These are phyloP conservation scores for Macrolepiota albuminosa DNA, from an alignment of 768 basidiomycete species.

Conservation along the genomic window DNA sequence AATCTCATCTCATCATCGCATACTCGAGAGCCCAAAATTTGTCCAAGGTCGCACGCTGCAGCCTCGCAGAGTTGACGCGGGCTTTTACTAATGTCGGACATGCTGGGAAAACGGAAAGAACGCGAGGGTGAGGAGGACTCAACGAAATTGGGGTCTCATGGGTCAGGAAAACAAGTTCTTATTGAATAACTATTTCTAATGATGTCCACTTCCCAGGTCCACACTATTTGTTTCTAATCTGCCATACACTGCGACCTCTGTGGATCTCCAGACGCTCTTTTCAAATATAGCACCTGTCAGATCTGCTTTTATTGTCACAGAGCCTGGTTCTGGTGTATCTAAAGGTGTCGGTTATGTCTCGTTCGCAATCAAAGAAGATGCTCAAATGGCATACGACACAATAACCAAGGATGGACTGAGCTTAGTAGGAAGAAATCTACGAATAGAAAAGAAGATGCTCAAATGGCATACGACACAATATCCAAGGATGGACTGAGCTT, in stretches of 20 bases:
- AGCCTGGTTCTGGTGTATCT: conserved; percentile 67
- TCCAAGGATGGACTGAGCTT: conserved; percentile 59
- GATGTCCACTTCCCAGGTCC: conserved; percentile 39
- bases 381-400: conserved; percentile 63
- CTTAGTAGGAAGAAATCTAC: conserved; percentile 65
- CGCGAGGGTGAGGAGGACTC: conserved; percentile 29
- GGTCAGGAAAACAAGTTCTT: conserved; percentile 21
- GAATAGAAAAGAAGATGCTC: conserved; percentile 90
- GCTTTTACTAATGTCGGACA: conserved; percentile 15
- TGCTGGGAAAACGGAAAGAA: conserved; percentile 41
- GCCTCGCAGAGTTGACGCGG: not conserved
- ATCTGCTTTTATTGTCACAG: conserved; percentile 88
- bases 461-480: conserved; percentile 62
- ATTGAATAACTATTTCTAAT: conserved; percentile 1
- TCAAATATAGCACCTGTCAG: conserved; percentile 94
- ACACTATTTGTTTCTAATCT: conserved; percentile 94
- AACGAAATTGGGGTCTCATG: conserved; percentile 20
- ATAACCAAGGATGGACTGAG: conserved; percentile 60
- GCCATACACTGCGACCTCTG: conserved; percentile 85
- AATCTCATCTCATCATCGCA: too few relatives aligned
- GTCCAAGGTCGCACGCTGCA: not conserved
- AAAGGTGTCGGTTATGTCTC: conserved; percentile 98
- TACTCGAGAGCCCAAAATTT: conserved; percentile 1
- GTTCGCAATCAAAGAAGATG: conserved; percentile 87
- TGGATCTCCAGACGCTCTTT: conserved; percentile 88